Base-by-base conservation (phyloP, 73 alveolate species). In the Blepharisma stoltei region DNA sequence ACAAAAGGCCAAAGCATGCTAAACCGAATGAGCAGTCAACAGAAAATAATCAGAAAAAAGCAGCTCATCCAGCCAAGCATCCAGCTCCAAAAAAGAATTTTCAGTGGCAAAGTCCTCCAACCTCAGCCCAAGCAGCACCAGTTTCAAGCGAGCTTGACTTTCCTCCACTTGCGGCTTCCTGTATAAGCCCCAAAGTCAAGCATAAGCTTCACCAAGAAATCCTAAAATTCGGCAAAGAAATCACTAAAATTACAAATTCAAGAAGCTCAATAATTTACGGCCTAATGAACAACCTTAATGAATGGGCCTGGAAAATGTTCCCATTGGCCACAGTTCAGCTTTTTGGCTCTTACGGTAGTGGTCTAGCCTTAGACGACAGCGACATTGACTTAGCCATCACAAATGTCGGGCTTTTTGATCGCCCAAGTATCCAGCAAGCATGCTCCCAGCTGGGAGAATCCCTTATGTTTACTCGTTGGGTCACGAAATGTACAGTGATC, bases 331-430 rank as follows among this genome's bases (percentile, higher is more conserved):
- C 46, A 8, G 18, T 60, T 5, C 14, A n/a, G 2, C 18, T 60
- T n/a, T 60, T 14, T 25, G 73, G 73, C 2, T 18, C 48, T 5
- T 60, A 60, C 5, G 73, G 46, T 14, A 60, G 46, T 14, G 73
- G 73, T 5, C 5, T 60, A 18, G 73, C 73, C 11, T 8, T 60
- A 60, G 73, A 60, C 11, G 46, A 25, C 11, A 60, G 73, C 23
- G 73, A 60, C 5, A 25, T 60, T 14, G 73, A 60, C 46, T 9
- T 60, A 20, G 73, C 49, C 11, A 25, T 60, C 4, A 60, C 46
- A 1, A 18, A 14, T 3, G 18, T 9, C 14, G 73, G 18, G 5
- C 2, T 8, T 0, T 25, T 60, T 60, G 11, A n/a, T 18, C 38
- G 73, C 2, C 46, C 14, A 60, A 9, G 18, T 2, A 38, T 60